Conservation (phyloP, 306 rosid genomes). For the peach (Prunus persica) region Prunus_persica_NCBIv2 NC_034016.1:21253501-21254000, state of each 20-base stretch:
- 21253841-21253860: background rate
- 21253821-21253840: slow-evolving; percentile 8
- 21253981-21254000: slow-evolving; percentile 62
- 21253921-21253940: background rate
- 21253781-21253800: slow-evolving; percentile 14
- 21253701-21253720: background rate
- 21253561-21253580: too few species aligned
- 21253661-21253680: too few species aligned
- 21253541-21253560: too few species aligned
- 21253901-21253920: background rate
- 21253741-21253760: background rate
- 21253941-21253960: background rate
- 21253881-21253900: background rate
- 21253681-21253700: background rate
- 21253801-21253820: background rate
- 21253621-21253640: too few species aligned
- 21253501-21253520: too few species aligned
- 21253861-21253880: background rate
- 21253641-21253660: background rate
- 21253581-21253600: too few species aligned
- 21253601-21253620: too few species aligned
- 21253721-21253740: background rate
- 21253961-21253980: slow-evolving; percentile 12
- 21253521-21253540: too few species aligned
- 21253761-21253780: slow-evolving; percentile 8